These are phyloP conservation scores for Sclerotinia subarctica DNA, from an alignment of 2,329 filamentous ascomycete genomes.

Conservation along the genomic window DNA sequence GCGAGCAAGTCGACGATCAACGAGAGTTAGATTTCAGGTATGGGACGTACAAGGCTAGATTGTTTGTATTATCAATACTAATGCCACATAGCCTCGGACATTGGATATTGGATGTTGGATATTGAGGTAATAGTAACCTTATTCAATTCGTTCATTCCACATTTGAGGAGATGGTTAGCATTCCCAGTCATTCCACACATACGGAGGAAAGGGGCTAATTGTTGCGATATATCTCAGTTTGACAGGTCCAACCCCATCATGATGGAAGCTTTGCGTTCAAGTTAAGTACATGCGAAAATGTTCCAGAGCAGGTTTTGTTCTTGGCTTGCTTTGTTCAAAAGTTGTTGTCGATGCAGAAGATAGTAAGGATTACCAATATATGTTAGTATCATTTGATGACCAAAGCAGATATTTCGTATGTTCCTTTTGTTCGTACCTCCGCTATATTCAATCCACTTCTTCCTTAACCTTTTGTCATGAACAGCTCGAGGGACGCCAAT, in stretches of 20 bases:
- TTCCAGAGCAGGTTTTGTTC: not conserved
- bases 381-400: not conserved
- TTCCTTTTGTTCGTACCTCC: no score
- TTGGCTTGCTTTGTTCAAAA: not conserved
- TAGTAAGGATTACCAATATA: not conserved
- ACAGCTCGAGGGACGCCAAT: no score
- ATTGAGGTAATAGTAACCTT: not conserved
- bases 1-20: not conserved
- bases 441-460: no score
- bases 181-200: not conserved
- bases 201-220: not conserved
- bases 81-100: not conserved
- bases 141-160: not conserved
- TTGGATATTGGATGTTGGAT: not conserved
- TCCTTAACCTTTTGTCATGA: no score
- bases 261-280: not conserved
- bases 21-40: no score
- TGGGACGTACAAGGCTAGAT: not conserved
- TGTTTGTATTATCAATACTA: not conserved
- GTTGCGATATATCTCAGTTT: not conserved
- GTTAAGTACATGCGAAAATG: not conserved
- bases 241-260: not conserved
- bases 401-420: not conserved
- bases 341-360: not conserved
- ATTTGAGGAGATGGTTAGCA: not conserved